These are phyloP conservation scores for Penicillium thymicola DNA, from an alignment of 2,329 filamentous ascomycete genomes.

Conservation along the genomic window DNA sequence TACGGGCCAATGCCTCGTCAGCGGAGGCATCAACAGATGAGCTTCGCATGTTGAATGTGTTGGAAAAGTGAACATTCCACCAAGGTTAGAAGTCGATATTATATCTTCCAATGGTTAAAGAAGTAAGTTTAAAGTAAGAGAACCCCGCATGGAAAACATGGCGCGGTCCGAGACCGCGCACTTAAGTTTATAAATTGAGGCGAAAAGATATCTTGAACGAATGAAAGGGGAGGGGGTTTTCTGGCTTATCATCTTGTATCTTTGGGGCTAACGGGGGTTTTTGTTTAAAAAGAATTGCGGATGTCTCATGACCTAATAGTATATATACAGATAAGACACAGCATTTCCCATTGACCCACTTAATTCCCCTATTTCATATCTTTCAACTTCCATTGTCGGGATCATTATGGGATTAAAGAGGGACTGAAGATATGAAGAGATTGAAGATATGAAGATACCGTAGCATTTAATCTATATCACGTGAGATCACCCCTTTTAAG, in stretches of 20 bases:
- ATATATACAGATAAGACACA: neutral
- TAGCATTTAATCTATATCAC: neutral
- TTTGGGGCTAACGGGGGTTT: neutral
- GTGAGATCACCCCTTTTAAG: neutral
- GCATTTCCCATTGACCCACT: neutral
- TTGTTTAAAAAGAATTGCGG: neutral
- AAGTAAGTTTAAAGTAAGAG: neutral
- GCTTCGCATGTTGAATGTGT: constrained; percentile 17
- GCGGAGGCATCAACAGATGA: constrained; percentile 41
- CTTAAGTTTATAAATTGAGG: neutral
- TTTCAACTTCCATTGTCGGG: neutral
- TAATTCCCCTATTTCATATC: neutral
- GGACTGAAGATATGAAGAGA: neutral
- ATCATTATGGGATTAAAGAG: neutral
- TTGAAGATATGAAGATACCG: neutral
- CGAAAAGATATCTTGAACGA: neutral
- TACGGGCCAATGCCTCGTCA: constrained; percentile 59
- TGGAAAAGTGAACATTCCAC: neutral
- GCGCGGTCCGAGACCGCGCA: constrained; percentile 26
- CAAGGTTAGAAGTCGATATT: no score
- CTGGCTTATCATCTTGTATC: neutral
- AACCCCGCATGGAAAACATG: constrained; percentile 22
- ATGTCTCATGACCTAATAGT: neutral
- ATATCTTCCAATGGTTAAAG: no score
- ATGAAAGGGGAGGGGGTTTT: neutral